A percentile compares a stretch with the other conserved stretches of the same genome.
phyloP scores from a whole-genome alignment of 495 filamentous ascomycete species.

The Penicillium waksmanii region DNA sequence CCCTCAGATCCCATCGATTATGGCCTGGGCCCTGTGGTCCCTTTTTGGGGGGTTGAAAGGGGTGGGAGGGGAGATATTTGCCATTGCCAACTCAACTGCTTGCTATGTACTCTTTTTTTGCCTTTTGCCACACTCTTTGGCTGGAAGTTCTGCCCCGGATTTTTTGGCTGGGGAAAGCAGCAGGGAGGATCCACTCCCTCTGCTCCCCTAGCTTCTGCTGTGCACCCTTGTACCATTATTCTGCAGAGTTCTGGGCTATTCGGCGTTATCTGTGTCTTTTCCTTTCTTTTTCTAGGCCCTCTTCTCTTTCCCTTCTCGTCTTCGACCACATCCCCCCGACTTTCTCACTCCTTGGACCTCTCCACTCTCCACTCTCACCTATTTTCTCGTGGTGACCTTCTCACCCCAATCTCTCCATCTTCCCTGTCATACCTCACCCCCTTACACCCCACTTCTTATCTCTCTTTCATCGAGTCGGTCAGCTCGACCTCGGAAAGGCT shows the following conservation, averaged over 20 bases:
- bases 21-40: conserved; percentile 15
- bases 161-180: conserved; percentile 16
- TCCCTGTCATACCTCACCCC: background rate
- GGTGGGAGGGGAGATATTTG: background rate
- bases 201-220: conserved; percentile 5
- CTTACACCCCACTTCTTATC: conserved; percentile 5
- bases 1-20: conserved; percentile 12
- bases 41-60: conserved; percentile 1
- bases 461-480: conserved; percentile 12
- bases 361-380: conserved; percentile 13
- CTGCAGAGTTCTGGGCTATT: conserved; percentile 17
- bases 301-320: background rate
- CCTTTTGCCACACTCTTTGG: conserved; percentile 7
- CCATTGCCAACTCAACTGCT: conserved; percentile 17
- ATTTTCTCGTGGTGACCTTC: conserved; percentile 2
- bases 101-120: conserved; percentile 15
- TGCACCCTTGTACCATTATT: conserved; percentile 28
- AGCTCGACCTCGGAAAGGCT: conserved; percentile 18
- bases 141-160: conserved; percentile 23
- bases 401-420: conserved; percentile 2
- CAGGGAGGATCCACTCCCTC: conserved; percentile 16
- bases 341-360: conserved; percentile 1
- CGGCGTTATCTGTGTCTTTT: conserved; percentile 8
- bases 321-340: background rate
- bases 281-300: conserved; percentile 2